phyloP scores from a whole-genome alignment of 2,329 filamentous ascomycete species.

The Verticillium alfalfae region DNA sequence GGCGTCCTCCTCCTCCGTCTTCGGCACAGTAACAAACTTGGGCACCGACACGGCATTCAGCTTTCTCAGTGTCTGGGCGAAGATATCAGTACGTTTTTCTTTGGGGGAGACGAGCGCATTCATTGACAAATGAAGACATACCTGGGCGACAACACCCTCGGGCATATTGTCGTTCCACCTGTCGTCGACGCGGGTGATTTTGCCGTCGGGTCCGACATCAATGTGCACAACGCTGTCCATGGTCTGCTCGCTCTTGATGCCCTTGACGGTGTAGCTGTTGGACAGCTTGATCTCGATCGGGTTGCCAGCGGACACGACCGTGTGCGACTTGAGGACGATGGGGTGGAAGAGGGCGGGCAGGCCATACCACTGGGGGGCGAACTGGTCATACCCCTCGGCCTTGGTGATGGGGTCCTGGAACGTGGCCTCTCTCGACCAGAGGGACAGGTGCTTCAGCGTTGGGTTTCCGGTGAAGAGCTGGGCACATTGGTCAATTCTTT shows the following conservation, averaged over 20 bases:
- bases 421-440: constrained; percentile 53
- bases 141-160: constrained; percentile 24
- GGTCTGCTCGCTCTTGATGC: constrained; percentile 22
- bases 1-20: constrained; percentile 25
- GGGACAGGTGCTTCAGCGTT: constrained; percentile 49
- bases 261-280: constrained; percentile 29
- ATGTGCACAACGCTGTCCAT: constrained; percentile 25
- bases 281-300: constrained; percentile 49
- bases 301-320: constrained; percentile 49
- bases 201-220: constrained; percentile 22
- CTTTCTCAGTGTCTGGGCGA: constrained; percentile 24
- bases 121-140: constrained; percentile 12
- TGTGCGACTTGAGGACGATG: constrained; percentile 49
- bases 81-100: background rate
- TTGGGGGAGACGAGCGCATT: background rate
- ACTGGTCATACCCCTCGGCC: constrained; percentile 48
- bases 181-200: constrained; percentile 28
- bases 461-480: constrained; percentile 56
- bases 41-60: constrained; percentile 28
- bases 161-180: constrained; percentile 29
- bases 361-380: constrained; percentile 49
- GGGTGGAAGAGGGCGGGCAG: constrained; percentile 51
- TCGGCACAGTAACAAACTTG: constrained; percentile 24
- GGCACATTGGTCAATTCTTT: background rate
- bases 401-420: constrained; percentile 56